Conservation (phyloP, 2,329 filamentous ascomycete genomes). For the Passalora sequoiae region DNA sequence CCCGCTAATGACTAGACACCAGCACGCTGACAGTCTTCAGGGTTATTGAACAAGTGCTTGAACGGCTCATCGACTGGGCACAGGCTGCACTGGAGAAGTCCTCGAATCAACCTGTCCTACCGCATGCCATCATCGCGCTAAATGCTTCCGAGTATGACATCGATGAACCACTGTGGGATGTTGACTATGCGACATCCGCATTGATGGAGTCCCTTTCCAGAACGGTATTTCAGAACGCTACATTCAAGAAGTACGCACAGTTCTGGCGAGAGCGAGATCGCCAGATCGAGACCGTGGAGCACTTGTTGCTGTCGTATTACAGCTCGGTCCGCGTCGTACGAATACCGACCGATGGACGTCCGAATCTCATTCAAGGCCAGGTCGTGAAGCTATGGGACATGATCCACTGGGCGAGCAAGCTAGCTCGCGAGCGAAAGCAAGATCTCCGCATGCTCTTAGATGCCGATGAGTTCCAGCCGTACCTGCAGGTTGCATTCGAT, state of each 20-base stretch:
- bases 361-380: slow-evolving; percentile 44
- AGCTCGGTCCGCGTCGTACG: slow-evolving; percentile 42
- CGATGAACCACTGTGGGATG: slow-evolving; percentile 43
- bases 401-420: slow-evolving; percentile 35
- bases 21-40: slow-evolving; percentile 22
- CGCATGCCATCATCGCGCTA: slow-evolving; percentile 49
- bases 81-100: slow-evolving; percentile 46
- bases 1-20: neutral
- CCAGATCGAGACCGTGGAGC: slow-evolving; percentile 36
- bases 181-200: slow-evolving; percentile 37
- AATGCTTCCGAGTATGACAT: slow-evolving; percentile 39
- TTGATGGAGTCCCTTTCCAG: slow-evolving; percentile 31
- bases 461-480: slow-evolving; percentile 40
- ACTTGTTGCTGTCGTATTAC: slow-evolving; percentile 46
- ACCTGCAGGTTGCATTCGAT: slow-evolving; percentile 44
- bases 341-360: slow-evolving; percentile 41
- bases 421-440: slow-evolving; percentile 38
- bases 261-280: slow-evolving; percentile 37
- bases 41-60: slow-evolving; percentile 41
- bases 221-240: slow-evolving; percentile 33
- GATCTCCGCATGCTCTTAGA: slow-evolving; percentile 42
- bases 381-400: slow-evolving; percentile 39
- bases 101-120: slow-evolving; percentile 49
- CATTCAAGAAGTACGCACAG: slow-evolving; percentile 35
- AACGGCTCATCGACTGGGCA: slow-evolving; percentile 46